Conservation (phyloP, 2,329 filamentous ascomycete genomes). For the Ceratocystis harringtonii region DNA sequence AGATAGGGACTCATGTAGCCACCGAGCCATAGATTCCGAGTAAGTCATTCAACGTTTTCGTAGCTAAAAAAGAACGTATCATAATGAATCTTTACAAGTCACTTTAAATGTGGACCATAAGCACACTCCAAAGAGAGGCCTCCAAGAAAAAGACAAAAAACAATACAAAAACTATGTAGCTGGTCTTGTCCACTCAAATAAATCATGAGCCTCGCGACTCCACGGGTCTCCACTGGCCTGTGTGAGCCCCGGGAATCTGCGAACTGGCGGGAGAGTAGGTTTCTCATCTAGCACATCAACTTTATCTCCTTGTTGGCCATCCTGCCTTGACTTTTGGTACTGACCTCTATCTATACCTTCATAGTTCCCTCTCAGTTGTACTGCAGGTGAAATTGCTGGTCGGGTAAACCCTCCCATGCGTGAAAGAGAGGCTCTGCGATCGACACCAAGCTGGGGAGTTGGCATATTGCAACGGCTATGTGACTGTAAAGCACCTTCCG, state of each 20-base stretch:
- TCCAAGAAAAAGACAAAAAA: neutral
- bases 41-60: no score
- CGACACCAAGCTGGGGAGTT: neutral
- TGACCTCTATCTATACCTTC: neutral
- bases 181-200: conserved; percentile 22
- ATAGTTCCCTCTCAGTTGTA: neutral
- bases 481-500: neutral
- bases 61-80: no score
- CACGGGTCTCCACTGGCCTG: conserved; percentile 21
- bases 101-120: no score
- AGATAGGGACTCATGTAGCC: no score
- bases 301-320: neutral
- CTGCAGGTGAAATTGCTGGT: neutral
- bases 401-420: neutral
- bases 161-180: neutral
- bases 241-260: conserved; percentile 14
- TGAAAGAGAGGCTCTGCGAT: neutral
- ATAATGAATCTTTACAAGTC: no score
- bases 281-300: neutral
- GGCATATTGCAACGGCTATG: neutral
- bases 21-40: no score
- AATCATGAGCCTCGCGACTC: conserved; percentile 25
- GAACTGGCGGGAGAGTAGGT: neutral
- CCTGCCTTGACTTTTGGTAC: neutral
- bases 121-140: no score